Conservation (phyloP, 768 basidiomycete genomes). For the Russula compacta region DNA sequence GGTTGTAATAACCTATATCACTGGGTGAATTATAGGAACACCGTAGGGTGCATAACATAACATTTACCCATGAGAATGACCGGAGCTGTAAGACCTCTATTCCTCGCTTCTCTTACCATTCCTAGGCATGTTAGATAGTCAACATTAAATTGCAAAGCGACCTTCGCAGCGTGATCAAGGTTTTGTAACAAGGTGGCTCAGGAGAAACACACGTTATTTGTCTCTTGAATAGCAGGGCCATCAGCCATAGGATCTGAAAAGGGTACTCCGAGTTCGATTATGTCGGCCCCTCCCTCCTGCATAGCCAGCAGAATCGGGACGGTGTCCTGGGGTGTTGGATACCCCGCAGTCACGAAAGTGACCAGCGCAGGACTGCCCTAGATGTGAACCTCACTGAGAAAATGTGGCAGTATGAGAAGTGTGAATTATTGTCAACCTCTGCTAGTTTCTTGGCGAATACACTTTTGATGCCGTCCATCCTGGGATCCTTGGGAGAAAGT, state of each 20-base stretch:
- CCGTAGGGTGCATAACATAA: not conserved
- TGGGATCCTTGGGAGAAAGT: not conserved
- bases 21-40: not conserved
- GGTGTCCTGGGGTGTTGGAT: constrained; percentile 69
- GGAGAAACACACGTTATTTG: constrained; percentile 69
- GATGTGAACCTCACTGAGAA: constrained; percentile 5
- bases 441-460: constrained; percentile 60
- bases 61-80: constrained; percentile 86
- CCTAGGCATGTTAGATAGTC: constrained; percentile 69
- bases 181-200: not conserved
- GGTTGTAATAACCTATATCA: constrained; percentile 88
- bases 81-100: constrained; percentile 74
- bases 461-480: constrained; percentile 63
- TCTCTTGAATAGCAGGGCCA: constrained; percentile 86
- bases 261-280: constrained; percentile 92
- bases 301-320: constrained; percentile 85
- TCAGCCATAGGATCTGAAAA: constrained; percentile 97
- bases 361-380: constrained; percentile 58
- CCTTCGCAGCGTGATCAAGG: constrained; percentile 34
- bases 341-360: constrained; percentile 94
- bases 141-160: constrained; percentile 74
- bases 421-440: constrained; percentile 34
- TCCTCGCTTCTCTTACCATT: constrained; percentile 68
- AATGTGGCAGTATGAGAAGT: not conserved
- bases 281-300: constrained; percentile 87